Evolutionary conservation across 129 eudicot species (phyloP), one percentile per base, ranked within the genome.

Genomic region (Scalesia atractyloides): DNA sequence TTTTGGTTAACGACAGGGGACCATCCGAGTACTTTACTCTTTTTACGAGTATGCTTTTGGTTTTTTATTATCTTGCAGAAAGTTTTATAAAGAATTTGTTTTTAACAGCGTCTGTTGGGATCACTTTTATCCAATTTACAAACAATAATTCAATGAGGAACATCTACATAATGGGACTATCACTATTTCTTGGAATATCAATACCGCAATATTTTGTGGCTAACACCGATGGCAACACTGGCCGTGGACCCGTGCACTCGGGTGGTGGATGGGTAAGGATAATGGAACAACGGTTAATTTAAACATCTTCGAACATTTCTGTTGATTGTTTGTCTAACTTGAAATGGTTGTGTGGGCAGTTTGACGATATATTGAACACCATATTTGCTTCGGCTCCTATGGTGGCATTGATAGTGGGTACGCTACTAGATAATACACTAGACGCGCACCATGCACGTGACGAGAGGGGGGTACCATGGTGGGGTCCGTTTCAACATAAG

Each of bases 401-500:
- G 50, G 98, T 92, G 81, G 91, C 95, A 5, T 72, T 87, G 74
- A 89, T 87, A 43, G 86, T 92, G 6, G 98, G 89, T 34, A 73
- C 82, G 0, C 9, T 89, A 30, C 76, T 92, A 1, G 98, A 92
- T 76, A 89, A 85, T 72, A 89, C 98, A 8, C 77, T 92, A 13
- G 89, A 92, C 7, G 89, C 90, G 0, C 80, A 76, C 43, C 79
- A 83, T 30, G 19, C 85, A 17, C 79, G 66, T 0, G 82, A 74
- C 0, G 98, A 92, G 11, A 82, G 98, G 78, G 98, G 98, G 53
- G 51, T 92, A 20, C 95, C 98, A 5, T 92, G 98, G 98, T 80
- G 95, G 86, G 76, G 62, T 4, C 98, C 96, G 8, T 92, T 92
- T 73, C 98, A 89, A 69, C 81, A 69, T 64, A 89, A 90, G 80